A percentile compares a stretch with the other conserved stretches of the same genome.
These are phyloP conservation scores for Falciphora oryzae DNA, from an alignment of 2,329 filamentous ascomycete species.

Conservation along the genomic window DNA sequence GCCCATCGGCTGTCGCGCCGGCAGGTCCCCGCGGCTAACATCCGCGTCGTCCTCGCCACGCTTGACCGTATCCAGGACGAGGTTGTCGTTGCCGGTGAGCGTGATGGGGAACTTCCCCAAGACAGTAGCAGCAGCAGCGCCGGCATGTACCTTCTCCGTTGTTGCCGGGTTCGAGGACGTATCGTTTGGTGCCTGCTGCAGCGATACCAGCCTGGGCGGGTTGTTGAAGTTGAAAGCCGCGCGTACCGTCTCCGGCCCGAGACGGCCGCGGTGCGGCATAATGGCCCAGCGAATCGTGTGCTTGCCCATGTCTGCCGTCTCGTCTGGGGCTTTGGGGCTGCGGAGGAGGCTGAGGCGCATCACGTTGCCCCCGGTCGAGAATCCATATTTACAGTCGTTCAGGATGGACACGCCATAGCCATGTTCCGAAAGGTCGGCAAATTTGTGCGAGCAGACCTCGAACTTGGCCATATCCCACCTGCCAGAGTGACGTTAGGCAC, in stretches of 20 bases:
- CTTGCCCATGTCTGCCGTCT: conserved; percentile 86
- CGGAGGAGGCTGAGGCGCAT: conserved; percentile 87
- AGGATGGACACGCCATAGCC: conserved; percentile 88
- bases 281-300: conserved; percentile 89
- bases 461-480: conserved; percentile 74
- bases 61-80: conserved; percentile 59
- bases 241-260: conserved; percentile 69
- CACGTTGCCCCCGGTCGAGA: conserved; percentile 79
- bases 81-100: conserved; percentile 39
- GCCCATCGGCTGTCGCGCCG: not conserved
- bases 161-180: not conserved
- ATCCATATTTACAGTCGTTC: conserved; percentile 95
- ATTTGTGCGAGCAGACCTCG: conserved; percentile 93
- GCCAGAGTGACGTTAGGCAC: conserved; percentile 60
- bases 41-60: conserved; percentile 50
- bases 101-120: conserved; percentile 33
- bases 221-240: conserved; percentile 90
- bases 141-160: conserved; percentile 15
- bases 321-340: conserved; percentile 87
- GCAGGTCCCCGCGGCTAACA: conserved; percentile 12
- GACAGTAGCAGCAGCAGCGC: conserved; percentile 10
- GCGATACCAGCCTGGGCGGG: conserved; percentile 53
- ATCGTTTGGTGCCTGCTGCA: not conserved
- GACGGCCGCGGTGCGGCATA: conserved; percentile 69
- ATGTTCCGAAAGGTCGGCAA: conserved; percentile 82